Base-by-base conservation (phyloP, 2,329 filamentous ascomycete genomes). In the Fusarium floridanum region DNA sequence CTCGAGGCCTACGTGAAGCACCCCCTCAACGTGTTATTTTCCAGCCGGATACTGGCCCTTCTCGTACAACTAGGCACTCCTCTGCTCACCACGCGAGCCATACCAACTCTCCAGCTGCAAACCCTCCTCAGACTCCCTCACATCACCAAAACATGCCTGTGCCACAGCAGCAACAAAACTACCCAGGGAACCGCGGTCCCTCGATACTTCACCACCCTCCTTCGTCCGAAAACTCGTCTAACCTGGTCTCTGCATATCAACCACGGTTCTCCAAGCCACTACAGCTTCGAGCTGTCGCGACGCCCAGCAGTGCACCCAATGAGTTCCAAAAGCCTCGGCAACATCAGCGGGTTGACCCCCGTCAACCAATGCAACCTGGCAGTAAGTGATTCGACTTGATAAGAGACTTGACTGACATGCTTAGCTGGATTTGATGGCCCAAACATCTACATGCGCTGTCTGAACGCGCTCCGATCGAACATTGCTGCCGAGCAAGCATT, bases 391-490 rank as follows among this genome's bases (percentile, higher is more conserved):
- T 24, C 32, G 29, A 6, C 22, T n/a, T 43, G 41, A 17, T 37
- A 39, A 6, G 9, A 20, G 22, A 41, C 24, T 22, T 20, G 39
- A 22, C 77, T 80, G 20, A 80, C 68, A 36, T 24, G 17, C 43
- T 4, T 72, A 87, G 86, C 84, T 76, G 90, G 90, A 8, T 93
- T 91, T 76, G 91, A 93, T 71, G 94, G 94, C 1, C 94, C 94
- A 2, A 97, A 97, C 80, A 98, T 98, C 74, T 98, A 98, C 80
- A 92, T 96, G 59, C 92, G 95, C 50, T 97, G 95, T 72, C 88
- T 97, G 41, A 92, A 95, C 76, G 92, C 95, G 6, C 85, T 99
- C 29, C 93, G 94, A 72, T 98, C 95, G 16, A 91, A 91, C 3
- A 90, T 97, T 29, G 89, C 89, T 5, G 89, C 92, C 14, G 96